A percentile compares a stretch with the other conserved stretches of the same genome.
Evolutionary conservation across 768 basidiomycete species (phyloP).

Genomic region (Calocybe indica): DNA sequence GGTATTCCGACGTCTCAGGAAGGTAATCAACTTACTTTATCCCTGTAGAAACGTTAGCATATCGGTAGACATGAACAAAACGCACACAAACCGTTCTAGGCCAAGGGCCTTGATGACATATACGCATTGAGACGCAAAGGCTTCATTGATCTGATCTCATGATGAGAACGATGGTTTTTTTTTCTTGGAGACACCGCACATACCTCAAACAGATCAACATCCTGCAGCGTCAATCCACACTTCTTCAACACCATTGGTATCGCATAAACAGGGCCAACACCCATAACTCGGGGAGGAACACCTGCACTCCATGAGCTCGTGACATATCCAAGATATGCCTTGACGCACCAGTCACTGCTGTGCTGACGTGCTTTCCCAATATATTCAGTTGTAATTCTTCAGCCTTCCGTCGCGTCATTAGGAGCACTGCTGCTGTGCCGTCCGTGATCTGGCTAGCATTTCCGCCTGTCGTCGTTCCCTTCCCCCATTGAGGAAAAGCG

Average conservation of each 20-base stretch:
- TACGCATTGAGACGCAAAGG: constrained; percentile 80
- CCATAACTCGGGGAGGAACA: constrained; percentile 80
- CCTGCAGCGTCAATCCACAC: constrained; percentile 56
- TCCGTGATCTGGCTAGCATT: constrained; percentile 86
- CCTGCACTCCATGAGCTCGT: constrained; percentile 28
- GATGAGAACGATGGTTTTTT: background rate
- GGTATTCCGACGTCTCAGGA: background rate
- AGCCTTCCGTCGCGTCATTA: constrained; percentile 80
- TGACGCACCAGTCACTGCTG: constrained; percentile 53
- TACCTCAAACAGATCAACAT: constrained; percentile 81
- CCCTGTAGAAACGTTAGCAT: constrained; percentile 15
- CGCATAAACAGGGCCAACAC: constrained; percentile 78
- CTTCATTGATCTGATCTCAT: constrained; percentile 73
- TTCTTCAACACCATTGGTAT: constrained; percentile 73
- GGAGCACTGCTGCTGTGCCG: constrained; percentile 72
- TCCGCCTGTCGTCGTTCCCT: constrained; percentile 69
- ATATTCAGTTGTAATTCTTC: constrained; percentile 67
- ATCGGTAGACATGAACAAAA: background rate
- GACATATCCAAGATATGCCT: background rate
- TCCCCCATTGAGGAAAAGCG: constrained; percentile 83
- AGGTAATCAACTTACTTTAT: constrained; percentile 22
- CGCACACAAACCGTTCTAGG: constrained; percentile 34
- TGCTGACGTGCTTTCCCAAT: constrained; percentile 76
- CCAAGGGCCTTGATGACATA: constrained; percentile 65
- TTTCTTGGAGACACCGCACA: constrained; percentile 4